Conservation (phyloP, 345 rosid genomes). For the Fremontodendron californicum region DNA sequence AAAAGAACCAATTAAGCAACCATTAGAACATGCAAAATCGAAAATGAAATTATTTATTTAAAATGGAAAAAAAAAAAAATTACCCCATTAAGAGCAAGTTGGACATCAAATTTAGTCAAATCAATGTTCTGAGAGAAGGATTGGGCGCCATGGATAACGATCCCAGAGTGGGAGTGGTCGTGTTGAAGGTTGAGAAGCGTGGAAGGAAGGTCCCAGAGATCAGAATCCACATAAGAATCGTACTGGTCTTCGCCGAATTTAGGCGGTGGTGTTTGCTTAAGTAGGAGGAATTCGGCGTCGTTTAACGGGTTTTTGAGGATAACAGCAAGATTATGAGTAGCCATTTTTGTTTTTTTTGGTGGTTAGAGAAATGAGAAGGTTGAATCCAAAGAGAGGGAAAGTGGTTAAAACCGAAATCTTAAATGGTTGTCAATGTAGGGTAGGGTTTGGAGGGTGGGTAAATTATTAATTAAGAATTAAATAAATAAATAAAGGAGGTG, state of each 20-base stretch:
- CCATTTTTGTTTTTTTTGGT: conserved; percentile 26
- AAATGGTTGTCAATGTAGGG: neutral
- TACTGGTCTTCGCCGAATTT: conserved; percentile 54
- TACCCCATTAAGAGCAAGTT: conserved; percentile 46
- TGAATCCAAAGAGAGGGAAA: neutral
- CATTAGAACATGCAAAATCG: neutral
- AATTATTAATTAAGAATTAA: neutral
- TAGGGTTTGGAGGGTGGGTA: neutral
- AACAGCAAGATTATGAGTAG: conserved; percentile 47
- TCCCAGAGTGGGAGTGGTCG: conserved; percentile 21
- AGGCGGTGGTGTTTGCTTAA: conserved; percentile 60
- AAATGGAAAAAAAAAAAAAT: neutral
- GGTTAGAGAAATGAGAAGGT: neutral
- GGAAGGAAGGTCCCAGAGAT: conserved; percentile 86
- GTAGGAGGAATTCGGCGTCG: conserved; percentile 46
- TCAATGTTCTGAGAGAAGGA: conserved; percentile 33
- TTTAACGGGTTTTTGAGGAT: conserved; percentile 34
- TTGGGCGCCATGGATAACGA: conserved; percentile 26
- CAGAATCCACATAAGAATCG: conserved; percentile 65
- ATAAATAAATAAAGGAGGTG: neutral
- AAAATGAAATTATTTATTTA: neutral
- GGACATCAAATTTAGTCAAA: conserved; percentile 42
- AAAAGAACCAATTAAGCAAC: neutral
- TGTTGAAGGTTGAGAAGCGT: conserved; percentile 29
- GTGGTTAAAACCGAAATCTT: neutral